Evolutionary conservation across 441 rosid genomes (phyloP).

Genomic region (Gossypium schwendimanii): DNA sequence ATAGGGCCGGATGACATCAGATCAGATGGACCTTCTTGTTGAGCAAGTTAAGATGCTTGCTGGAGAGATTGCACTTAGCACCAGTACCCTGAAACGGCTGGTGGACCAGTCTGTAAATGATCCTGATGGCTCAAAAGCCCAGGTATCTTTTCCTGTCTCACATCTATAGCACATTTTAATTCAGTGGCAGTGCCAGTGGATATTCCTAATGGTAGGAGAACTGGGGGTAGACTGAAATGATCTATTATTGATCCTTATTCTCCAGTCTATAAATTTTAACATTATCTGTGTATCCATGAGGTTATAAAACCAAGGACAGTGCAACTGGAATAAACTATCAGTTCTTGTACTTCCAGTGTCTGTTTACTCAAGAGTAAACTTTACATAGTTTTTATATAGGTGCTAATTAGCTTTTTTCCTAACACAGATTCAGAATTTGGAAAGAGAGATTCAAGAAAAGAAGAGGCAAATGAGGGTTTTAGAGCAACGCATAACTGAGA

Average conservation of each 20-base stretch:
- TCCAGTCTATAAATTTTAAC: neutral
- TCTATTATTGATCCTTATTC: neutral
- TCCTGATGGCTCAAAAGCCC: slow-evolving; percentile 75
- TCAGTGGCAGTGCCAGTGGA: neutral
- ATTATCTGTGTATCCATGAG: neutral
- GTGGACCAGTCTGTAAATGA: slow-evolving; percentile 81
- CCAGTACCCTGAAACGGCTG: slow-evolving; percentile 90
- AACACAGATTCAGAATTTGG: slow-evolving; percentile 74
- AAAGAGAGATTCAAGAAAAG: slow-evolving; percentile 83
- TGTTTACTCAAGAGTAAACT: neutral
- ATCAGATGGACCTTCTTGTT: slow-evolving; percentile 93
- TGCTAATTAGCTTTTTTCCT: slow-evolving; percentile 13
- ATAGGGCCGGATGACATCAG: slow-evolving; percentile 72
- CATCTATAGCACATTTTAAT: neutral
- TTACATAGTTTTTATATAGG: neutral
- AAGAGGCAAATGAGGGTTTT: slow-evolving; percentile 73
- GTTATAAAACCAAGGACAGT: neutral
- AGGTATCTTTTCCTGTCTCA: slow-evolving; percentile 36
- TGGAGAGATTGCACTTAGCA: slow-evolving; percentile 92
- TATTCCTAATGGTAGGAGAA: neutral
- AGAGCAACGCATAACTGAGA: slow-evolving; percentile 82
- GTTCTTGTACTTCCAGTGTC: slow-evolving; percentile 6
- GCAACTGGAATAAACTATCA: neutral
- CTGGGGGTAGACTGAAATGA: neutral
- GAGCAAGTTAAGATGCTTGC: slow-evolving; percentile 99